A percentile compares a stretch with the other conserved stretches of the same genome.
phyloP scores from a whole-genome alignment of 345 rosid genomes.

The Populus ilicifolia region DNA sequence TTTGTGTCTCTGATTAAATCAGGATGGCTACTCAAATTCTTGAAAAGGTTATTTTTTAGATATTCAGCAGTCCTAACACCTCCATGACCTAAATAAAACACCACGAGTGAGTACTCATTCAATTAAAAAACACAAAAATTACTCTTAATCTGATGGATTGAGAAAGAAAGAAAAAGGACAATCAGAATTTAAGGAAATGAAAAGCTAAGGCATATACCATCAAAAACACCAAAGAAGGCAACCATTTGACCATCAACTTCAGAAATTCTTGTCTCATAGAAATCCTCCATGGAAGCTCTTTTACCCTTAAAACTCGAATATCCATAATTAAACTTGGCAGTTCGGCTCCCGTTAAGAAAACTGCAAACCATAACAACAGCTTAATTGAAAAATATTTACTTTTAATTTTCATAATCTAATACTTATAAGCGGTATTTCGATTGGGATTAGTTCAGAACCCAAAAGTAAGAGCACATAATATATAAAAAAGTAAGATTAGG shows the following conservation, averaged over 20 bases:
- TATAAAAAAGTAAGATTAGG: background rate
- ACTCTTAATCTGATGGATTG: background rate
- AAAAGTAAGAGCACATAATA: background rate
- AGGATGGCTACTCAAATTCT: constrained; percentile 44
- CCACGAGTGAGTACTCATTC: background rate
- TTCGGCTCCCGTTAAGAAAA: constrained; percentile 33
- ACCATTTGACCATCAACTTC: constrained; percentile 56
- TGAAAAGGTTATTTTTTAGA: constrained; percentile 45
- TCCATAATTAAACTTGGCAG: constrained; percentile 47
- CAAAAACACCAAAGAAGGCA: constrained; percentile 62
- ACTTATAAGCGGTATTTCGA: background rate
- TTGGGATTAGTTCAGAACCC: background rate
- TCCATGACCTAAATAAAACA: constrained; percentile 37
- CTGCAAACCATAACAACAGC: constrained; percentile 7
- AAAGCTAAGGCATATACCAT: constrained; percentile 33
- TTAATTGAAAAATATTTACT: background rate
- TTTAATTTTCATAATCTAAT: background rate
- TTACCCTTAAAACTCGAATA: constrained; percentile 56
- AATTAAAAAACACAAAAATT: background rate
- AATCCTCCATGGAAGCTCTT: constrained; percentile 66
- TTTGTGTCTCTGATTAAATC: constrained; percentile 39
- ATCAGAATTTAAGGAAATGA: background rate
- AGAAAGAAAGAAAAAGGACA: background rate
- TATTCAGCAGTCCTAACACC: constrained; percentile 51
- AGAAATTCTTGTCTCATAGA: constrained; percentile 50